Base-by-base conservation (phyloP, 495 filamentous ascomycete species). In the Tuber calosporum region DNA sequence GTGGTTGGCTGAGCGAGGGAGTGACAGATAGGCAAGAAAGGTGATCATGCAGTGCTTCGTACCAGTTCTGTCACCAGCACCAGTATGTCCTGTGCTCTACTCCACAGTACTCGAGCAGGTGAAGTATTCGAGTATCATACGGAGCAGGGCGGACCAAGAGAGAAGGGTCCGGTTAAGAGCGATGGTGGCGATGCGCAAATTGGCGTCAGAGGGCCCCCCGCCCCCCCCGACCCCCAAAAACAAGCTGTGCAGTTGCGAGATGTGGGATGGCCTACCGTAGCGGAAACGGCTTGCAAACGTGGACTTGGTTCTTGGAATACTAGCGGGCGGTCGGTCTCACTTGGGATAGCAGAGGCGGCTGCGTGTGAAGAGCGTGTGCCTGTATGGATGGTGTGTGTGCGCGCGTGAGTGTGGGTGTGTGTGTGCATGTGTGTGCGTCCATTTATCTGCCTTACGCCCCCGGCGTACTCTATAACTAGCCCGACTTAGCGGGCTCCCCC, bases 281-380 rank as follows among this genome's bases (percentile, higher is more conserved):
- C 76, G 72, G 77, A 79, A 79, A 79, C 76, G 77, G 77, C 72
- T 76, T 75, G 69, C 72, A 73, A 78, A 79, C 77, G 72, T 78
- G 75, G 69, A 78, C 68, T 79, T 39, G 71, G 76, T 70, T 74
- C 36, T 53, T 72, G 69, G 17, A 45, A 71, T 71, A 36, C 41
- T 71, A 66, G 69, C 67, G 40, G 69, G 38, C 2, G 39, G n/a
- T n/a, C 75, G 37, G 66, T 53, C 53, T 73, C 40, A 73, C 53
- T 30, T 15, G 53, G n/a, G 53, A 26, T n/a, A 62, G 53, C 7
- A 20, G 45, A 53, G 22, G 45, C 45, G 22, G 22, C 22, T 53
- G 45, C 45, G 45, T 53, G 45, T 53, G 45, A 62, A 30, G 48
- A 58, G n/a, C 45, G 6, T 68, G 45, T 58, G 62, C 58, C 70